Base-by-base conservation (phyloP, 805 yeast species). In the Ogataea nitratoaversa region DNA sequence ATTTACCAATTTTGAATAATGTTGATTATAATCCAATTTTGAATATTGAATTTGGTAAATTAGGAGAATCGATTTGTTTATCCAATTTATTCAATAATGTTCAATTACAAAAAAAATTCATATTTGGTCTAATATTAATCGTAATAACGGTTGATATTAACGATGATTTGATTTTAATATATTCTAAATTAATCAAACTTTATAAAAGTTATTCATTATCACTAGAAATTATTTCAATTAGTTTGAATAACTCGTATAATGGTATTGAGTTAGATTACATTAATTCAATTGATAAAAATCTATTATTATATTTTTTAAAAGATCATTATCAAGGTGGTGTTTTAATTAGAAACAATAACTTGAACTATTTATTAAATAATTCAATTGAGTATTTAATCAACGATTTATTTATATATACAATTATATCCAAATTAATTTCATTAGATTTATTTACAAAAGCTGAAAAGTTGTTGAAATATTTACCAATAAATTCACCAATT, bases 81-180 rank as follows among this genome's bases (percentile, higher is more conserved):
- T 41, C 55, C 7, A 42, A 50, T 9, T 35, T 63, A 20, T 42
- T 50, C 33, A 33, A 38, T 2, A 52, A 54, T 18, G 19, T 53
- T 5, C 14, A 42, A 6, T 19, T 50, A 16, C 52, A 54, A 16
- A 44, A 46, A 19, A 49, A 48, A 7, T 31, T 61, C 14, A 34
- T 59, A 2, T 31, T 54, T 28, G 60, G 60, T 3, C 40, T 65
- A 11, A 34, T 55, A 8, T 34, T 62, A 24, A 53, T 65, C 14
- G 38, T 62, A 19, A 30, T 59, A 19, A 60, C 63, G 2, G 58
- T 64, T 14, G 69, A 64, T 42, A 50, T 54, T 17, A 60, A 57
- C 30, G 55, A 54, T 5, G 46, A 53, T 19, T 52, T 60, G 35
- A 44, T 49, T 13, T 32, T 32, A 1, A 32, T 60, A 4, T 63